A percentile compares a stretch with the other conserved stretches of the same genome.
Conservation (phyloP, 225 moss, liverwort and hornwort genomes). For the Bryum argenteum region DNA sequence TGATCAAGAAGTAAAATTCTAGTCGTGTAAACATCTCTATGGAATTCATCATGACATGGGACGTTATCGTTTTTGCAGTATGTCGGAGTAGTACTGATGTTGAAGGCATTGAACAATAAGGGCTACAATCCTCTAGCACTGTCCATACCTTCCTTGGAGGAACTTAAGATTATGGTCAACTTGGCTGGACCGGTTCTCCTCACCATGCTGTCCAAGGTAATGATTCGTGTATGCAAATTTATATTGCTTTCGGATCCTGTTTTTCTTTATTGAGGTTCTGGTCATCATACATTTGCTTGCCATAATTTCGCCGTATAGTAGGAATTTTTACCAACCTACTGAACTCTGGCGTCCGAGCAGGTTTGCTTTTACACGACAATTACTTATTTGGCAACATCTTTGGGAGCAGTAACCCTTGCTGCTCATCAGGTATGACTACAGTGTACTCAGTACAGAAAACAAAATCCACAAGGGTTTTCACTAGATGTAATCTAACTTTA, state of each 20-base stretch:
- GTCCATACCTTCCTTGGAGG: conserved; percentile 56
- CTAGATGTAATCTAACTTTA: neutral
- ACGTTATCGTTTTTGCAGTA: conserved; percentile 58
- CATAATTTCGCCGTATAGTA: neutral
- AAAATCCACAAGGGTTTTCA: neutral
- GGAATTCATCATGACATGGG: conserved; percentile 1
- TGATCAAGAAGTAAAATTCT: neutral
- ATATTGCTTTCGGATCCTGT: neutral
- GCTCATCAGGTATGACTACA: conserved; percentile 72
- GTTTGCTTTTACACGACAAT: conserved; percentile 81
- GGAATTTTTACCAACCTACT: neutral
- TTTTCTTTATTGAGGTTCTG: neutral
- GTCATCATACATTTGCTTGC: conserved; percentile 6
- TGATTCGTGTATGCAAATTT: conserved; percentile 10
- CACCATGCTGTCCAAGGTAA: conserved; percentile 95
- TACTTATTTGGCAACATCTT: conserved; percentile 84
- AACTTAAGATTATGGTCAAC: conserved; percentile 62
- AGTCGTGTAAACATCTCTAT: neutral
- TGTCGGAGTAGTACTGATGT: conserved; percentile 79
- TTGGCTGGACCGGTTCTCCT: conserved; percentile 85
- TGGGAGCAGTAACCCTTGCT: conserved; percentile 78
- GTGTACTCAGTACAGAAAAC: neutral
- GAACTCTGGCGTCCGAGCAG: conserved; percentile 39
- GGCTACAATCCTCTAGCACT: conserved; percentile 87
- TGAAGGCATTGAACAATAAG: conserved; percentile 72